These are phyloP conservation scores for Yamadazyma insecticola DNA, from an alignment of 805 yeast species.

Conservation along the genomic window DNA sequence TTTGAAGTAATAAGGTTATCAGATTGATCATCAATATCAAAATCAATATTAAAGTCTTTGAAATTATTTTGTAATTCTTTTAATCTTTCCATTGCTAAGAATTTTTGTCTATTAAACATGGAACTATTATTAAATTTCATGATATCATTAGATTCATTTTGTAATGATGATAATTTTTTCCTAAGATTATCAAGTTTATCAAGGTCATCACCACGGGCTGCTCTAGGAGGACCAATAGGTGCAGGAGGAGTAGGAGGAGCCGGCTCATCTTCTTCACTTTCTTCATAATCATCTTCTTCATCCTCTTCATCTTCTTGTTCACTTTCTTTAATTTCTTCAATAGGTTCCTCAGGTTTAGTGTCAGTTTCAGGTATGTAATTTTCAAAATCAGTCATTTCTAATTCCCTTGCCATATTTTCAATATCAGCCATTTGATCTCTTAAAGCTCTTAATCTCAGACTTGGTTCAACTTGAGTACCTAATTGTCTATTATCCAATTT, in stretches of 20 bases:
- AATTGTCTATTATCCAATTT: constrained; percentile 41
- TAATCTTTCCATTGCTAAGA: constrained; percentile 67
- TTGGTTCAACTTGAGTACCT: constrained; percentile 66
- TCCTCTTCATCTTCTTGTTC: constrained; percentile 3
- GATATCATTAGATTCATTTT: constrained; percentile 71
- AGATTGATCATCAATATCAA: constrained; percentile 20
- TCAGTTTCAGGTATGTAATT: constrained; percentile 17
- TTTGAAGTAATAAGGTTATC: constrained; percentile 6
- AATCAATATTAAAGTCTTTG: constrained; percentile 59
- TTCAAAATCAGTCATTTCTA: constrained; percentile 81
- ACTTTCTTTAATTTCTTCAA: constrained; percentile 1
- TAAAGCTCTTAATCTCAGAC: constrained; percentile 65
- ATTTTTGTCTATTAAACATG: constrained; percentile 53
- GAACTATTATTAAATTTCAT: constrained; percentile 64
- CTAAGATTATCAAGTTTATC: constrained; percentile 52
- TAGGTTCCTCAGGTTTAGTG: background rate
- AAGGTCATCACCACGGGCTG: constrained; percentile 47
- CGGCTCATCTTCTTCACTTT: constrained; percentile 10
- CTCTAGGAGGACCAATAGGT: constrained; percentile 25
- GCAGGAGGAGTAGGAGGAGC: constrained; percentile 12
- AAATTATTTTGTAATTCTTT: constrained; percentile 64
- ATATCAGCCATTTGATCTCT: constrained; percentile 82
- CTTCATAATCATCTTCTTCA: constrained; percentile 7
- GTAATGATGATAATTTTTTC: constrained; percentile 55
- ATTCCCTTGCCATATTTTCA: constrained; percentile 77